Evolutionary conservation across 495 filamentous ascomycete species (phyloP), one percentile per base, ranked within the genome.

Genomic region (Annulohypoxylon stygium): DNA sequence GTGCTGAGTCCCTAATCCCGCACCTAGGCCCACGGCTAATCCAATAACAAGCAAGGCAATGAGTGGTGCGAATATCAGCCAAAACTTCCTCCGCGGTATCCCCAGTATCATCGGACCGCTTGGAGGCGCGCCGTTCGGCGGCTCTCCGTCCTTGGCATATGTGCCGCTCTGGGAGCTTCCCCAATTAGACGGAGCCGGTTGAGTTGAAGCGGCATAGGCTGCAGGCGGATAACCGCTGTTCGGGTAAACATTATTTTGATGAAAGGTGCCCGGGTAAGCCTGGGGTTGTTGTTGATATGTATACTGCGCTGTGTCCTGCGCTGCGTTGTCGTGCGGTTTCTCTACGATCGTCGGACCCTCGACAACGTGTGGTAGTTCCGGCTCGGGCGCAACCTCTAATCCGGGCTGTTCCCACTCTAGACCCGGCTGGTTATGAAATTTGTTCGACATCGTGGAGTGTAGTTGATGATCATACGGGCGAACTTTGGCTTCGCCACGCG

Each of bases 21-120:
- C 68, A 2, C 79, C 79, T 5, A 81, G 55, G 2, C 79, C 79
- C 7, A 80, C 69, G 2, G 78, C 79, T 9, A 79, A 51, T 10
- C 78, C 78, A 12, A 80, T 48, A 20, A 72, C 73, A 25, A 77
- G 61, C 6, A 81, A 64, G 7, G 63, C 69, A 8, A 78, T 14
- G 10, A 81, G 71, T 0, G 76, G 59, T 0, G 59, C 70, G 23
- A 80, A 41, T 30, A 78, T 69, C 9, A 75, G 20, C 70, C 73
- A 79, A 60, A 79, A 79, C 0, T 23, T 70, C 16, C 62, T 73
- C 39, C 53, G 47, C 30, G 43, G 76, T 45, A 77, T 33, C 23
- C 65, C 77, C 9, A 67, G 51, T 47, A 73, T 68, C 51, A 4
- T 70, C 20, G 43, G 33, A 18, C 23, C 3, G 4, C 10, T 61